Evolutionary conservation across 1,284 basidiomycete species (phyloP).

Genomic region (Phylloporus gajari): DNA sequence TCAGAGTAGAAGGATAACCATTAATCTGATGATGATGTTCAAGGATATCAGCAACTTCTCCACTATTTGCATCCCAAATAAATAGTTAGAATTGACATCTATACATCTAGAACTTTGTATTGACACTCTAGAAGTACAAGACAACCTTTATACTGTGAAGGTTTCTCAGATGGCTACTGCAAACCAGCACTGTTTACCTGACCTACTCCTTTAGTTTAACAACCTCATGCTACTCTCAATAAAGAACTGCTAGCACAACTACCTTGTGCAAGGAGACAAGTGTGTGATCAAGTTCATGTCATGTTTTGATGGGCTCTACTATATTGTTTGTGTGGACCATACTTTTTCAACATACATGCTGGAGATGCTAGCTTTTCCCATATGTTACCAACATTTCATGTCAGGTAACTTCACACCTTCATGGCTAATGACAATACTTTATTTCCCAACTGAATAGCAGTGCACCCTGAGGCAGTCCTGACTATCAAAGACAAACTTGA

Average conservation of each 20-base stretch:
- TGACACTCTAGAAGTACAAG: background rate
- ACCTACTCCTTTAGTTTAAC: background rate
- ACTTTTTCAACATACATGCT: background rate
- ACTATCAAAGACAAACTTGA: background rate
- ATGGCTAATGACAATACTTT: background rate
- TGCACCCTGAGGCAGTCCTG: background rate
- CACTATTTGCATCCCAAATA: too few relatives aligned
- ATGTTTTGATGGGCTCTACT: background rate
- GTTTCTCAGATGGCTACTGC: background rate
- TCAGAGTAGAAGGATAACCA: too few relatives aligned
- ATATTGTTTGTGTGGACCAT: background rate
- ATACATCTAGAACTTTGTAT: too few relatives aligned
- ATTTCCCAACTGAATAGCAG: background rate
- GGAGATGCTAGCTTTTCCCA: background rate
- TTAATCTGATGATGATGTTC: too few relatives aligned
- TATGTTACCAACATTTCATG: background rate
- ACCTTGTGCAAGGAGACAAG: background rate
- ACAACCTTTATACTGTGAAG: background rate
- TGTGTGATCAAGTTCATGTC: constrained; percentile 1
- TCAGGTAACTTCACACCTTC: background rate
- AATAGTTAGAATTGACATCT: too few relatives aligned
- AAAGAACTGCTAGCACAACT: background rate
- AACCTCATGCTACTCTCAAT: background rate
- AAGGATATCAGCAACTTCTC: too few relatives aligned
- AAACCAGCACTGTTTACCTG: background rate